Evolutionary conservation across 805 yeast species (phyloP), one percentile per base, ranked within the genome.

Genomic region (Ogataea salicorniae): DNA sequence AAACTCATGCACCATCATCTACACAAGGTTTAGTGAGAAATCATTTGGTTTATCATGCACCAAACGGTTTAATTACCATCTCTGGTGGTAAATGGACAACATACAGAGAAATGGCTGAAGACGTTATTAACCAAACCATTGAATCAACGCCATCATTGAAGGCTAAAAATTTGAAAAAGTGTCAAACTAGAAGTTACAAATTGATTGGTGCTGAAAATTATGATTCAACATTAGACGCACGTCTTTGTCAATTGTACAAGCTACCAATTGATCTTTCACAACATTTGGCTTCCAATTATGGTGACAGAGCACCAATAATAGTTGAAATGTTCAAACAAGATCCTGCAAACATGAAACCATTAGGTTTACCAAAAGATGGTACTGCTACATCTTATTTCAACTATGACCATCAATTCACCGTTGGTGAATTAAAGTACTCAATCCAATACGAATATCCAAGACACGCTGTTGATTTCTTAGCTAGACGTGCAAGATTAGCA

Each of bases 61-160:
- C 62, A 14, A 75, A 85, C 47, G 94, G 92, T 23, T 77, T 91
- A 57, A 75, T 91, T 37, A 91, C 98, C 37, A 86, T 91, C 56
- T 84, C 95, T 17, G 98, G 97, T 61, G 98, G 98, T 67, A 91
- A 91, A 72, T 91, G 98, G 98, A 91, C 98, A 46, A 91, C 98
- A 35, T 92, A 91, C 74, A 80, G 97, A 73, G 95, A 89, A 73
- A 91, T 91, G 97, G 96, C 97, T 20, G 83, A 91, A 71, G 96
- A 92, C 72, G 87, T 96, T 40, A 83, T 91, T 41, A 83, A 87
- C 66, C 80, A 80, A 56, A 81, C 86, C 46, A 74, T 87, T 42
- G 73, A 79, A 61, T 56, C 63, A 39, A 69, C 69, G 47, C 63
- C 65, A 14, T 70, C 71, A 43, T 73, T 75, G 45, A 41, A 51